phyloP scores from a whole-genome alignment of 345 rosid species.

The Eucalyptus pauciflora region DNA sequence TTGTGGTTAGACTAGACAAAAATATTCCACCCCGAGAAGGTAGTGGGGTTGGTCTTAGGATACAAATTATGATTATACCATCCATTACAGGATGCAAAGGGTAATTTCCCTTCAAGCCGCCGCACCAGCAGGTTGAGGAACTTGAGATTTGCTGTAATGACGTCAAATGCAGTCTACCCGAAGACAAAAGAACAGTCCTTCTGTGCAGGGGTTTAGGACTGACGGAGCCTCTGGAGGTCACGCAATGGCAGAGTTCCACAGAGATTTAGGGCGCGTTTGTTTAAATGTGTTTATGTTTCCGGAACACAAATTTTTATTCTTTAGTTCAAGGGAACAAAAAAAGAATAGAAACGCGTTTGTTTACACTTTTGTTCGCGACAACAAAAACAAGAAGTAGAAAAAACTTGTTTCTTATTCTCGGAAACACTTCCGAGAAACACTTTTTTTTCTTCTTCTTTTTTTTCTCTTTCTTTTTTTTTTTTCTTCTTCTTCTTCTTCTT shows the following conservation, averaged over 20 bases:
- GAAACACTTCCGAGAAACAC: too few relatives aligned
- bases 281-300: too few relatives aligned
- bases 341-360: too few relatives aligned
- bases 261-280: too few relatives aligned
- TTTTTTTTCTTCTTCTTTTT: too few relatives aligned
- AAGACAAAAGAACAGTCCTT: background rate
- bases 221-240: background rate
- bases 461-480: too few relatives aligned
- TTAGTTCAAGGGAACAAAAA: too few relatives aligned
- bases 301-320: too few relatives aligned
- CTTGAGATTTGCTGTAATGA: background rate
- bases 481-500: too few relatives aligned
- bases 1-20: background rate
- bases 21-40: background rate
- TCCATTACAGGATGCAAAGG: background rate
- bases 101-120: background rate
- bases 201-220: background rate
- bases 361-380: too few relatives aligned
- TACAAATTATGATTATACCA: background rate
- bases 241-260: background rate
- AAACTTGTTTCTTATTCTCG: too few relatives aligned
- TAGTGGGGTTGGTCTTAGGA: background rate
- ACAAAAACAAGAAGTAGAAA: too few relatives aligned
- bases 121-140: background rate
- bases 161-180: background rate